phyloP scores from a whole-genome alignment of 345 rosid genomes.

The Brassica juncea region DNA sequence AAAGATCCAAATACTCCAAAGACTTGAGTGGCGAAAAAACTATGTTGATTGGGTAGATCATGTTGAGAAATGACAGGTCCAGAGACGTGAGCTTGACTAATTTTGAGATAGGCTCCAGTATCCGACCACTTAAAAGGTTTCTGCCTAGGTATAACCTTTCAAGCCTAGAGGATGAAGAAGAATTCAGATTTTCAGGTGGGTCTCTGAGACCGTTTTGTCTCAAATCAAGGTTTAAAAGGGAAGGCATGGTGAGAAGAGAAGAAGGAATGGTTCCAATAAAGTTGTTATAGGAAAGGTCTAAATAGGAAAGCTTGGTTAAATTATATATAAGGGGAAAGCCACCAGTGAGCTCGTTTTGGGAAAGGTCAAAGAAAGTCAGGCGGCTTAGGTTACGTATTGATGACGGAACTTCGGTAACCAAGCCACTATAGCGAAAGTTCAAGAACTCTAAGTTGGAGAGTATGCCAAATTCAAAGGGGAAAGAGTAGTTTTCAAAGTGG shows the following conservation, averaged over 20 bases:
- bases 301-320: not conserved
- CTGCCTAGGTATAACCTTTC: no score
- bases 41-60: no score
- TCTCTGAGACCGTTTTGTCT: no score
- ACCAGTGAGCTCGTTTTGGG: not conserved
- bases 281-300: not conserved
- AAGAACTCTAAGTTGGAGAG: not conserved
- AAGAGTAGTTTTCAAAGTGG: not conserved
- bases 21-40: no score
- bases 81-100: no score
- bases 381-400: not conserved
- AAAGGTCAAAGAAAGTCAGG: not conserved
- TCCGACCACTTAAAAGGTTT: no score
- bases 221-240: no score
- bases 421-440: not conserved
- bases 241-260: not conserved
- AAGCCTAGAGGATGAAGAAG: no score
- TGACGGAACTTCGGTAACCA: not conserved
- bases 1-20: no score
- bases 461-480: not conserved
- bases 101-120: no score
- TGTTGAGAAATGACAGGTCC: no score
- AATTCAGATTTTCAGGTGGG: no score
- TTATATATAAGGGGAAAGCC: not conserved
- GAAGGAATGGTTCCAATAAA: not conserved